These are phyloP conservation scores for Anastatica hierochuntica DNA, from an alignment of 345 rosid species.

Conservation along the genomic window DNA sequence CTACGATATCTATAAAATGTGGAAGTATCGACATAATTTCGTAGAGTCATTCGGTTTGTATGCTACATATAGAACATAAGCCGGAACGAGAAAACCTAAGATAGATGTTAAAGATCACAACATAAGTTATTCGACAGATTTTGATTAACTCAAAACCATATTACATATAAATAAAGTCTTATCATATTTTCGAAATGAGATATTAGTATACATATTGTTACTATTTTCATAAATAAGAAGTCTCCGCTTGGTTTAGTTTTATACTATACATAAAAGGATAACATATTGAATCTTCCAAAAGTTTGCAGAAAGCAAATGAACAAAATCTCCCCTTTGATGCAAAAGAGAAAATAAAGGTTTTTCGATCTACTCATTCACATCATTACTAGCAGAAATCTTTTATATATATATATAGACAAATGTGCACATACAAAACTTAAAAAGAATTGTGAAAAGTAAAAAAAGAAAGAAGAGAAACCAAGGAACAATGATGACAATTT, in stretches of 20 bases:
- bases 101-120: no score
- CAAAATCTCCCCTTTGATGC: constrained; percentile 15
- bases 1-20: no score
- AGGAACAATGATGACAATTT: constrained; percentile 28
- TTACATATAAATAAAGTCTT: no score
- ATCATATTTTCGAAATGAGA: no score
- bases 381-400: constrained; percentile 23
- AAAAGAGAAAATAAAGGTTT: constrained; percentile 26
- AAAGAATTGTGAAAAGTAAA: background rate
- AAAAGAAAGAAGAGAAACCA: constrained; percentile 9
- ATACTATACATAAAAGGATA: constrained; percentile 13
- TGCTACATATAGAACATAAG: no score
- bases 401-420: constrained; percentile 2
- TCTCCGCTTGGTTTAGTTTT: background rate
- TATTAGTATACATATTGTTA: no score
- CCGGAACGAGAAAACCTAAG: no score
- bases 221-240: background rate
- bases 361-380: constrained; percentile 27
- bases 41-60: no score
- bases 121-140: no score
- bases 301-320: constrained; percentile 14
- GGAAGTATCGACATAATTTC: no score
- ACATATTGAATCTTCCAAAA: constrained; percentile 39
- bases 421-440: background rate
- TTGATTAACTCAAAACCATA: no score